phyloP scores from a whole-genome alignment of 495 filamentous ascomycete genomes.

The Trichoderma asperelloides region DNA sequence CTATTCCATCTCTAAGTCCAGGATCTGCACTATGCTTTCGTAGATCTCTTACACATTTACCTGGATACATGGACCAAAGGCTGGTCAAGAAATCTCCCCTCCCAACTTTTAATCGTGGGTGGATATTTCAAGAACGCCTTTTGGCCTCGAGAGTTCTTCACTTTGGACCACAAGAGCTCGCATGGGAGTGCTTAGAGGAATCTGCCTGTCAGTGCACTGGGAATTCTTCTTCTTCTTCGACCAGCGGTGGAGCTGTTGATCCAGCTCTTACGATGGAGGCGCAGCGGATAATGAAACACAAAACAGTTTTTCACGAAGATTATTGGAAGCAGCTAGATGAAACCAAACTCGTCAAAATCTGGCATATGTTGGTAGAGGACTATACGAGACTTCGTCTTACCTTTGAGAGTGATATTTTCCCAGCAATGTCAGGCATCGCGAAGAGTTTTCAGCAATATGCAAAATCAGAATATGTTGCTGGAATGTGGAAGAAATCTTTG shows the following conservation, averaged over 20 bases:
- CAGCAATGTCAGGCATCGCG: conserved; percentile 15
- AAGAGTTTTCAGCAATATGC: background rate
- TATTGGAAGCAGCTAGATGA: conserved; percentile 1
- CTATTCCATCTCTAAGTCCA: conserved; percentile 9
- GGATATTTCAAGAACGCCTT: conserved; percentile 18
- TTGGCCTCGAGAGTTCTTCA: conserved; percentile 16
- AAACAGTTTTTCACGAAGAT: conserved; percentile 5
- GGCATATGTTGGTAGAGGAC: conserved; percentile 16
- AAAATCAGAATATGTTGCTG: conserved; percentile 12
- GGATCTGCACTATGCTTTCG: conserved; percentile 7
- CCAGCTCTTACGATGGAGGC: background rate
- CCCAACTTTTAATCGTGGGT: conserved; percentile 15
- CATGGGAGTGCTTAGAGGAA: conserved; percentile 12
- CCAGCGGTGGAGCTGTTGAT: background rate
- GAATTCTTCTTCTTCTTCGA: background rate
- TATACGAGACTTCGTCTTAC: conserved; percentile 12
- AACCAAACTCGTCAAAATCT: background rate
- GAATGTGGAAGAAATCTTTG: conserved; percentile 15
- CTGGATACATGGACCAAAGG: background rate
- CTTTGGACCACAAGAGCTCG: conserved; percentile 16
- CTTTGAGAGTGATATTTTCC: conserved; percentile 15
- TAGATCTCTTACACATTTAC: background rate
- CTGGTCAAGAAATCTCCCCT: background rate
- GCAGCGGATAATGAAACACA: conserved; percentile 1
- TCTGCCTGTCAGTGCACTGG: conserved; percentile 16